Percentiles rank a stretch among this genome's conserved stretches.
These are phyloP conservation scores for Cucurbita ficifolia DNA, from an alignment of 306 rosid species.

Conservation along the genomic window DNA sequence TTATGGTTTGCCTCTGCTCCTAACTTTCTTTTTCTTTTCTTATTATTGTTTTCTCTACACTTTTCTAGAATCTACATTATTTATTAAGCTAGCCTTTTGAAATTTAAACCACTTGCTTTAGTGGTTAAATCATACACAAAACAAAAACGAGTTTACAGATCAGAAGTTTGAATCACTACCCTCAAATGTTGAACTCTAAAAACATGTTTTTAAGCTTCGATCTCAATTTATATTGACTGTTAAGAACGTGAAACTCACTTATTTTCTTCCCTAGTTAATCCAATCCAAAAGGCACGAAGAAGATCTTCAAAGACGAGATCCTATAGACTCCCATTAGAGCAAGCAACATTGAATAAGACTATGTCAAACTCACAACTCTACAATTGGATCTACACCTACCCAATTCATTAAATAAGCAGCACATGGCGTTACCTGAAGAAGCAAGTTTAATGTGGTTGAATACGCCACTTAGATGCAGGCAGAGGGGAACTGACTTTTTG, in stretches of 20 bases:
- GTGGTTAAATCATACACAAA: not conserved
- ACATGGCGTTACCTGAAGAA: conserved; percentile 6
- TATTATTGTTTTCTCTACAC: no score
- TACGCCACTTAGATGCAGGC: not conserved
- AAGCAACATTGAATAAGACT: not conserved
- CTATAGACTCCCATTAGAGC: not conserved
- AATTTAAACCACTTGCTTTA: not conserved
- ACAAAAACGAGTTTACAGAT: no score
- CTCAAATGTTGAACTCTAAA: no score
- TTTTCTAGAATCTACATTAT: not conserved
- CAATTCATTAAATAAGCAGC: not conserved
- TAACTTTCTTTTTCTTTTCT: no score
- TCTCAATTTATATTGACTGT: no score
- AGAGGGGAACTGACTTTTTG: not conserved
- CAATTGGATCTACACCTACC: conserved; percentile 2
- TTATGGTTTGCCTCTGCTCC: not conserved
- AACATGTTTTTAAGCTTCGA: no score
- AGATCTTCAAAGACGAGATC: not conserved
- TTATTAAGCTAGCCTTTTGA: not conserved
- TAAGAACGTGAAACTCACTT: not conserved
- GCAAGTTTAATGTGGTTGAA: not conserved
- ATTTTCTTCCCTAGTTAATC: not conserved
- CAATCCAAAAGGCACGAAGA: not conserved
- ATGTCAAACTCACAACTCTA: not conserved
- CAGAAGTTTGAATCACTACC: no score